Conservation (phyloP, 208 protist genomes). For the Trypanosoma boissoni region DNA sequence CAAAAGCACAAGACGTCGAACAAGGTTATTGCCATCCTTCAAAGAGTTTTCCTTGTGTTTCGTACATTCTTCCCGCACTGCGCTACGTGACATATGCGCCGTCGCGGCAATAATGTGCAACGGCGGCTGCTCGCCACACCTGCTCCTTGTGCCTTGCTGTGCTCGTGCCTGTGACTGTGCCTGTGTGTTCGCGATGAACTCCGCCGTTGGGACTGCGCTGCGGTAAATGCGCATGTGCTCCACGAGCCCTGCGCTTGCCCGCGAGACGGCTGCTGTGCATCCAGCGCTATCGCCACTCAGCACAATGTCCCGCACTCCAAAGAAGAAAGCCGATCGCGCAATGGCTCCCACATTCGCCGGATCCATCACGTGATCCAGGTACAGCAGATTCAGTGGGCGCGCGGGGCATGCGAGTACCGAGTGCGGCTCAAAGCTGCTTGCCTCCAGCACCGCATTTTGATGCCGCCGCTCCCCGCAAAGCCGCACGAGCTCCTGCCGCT, state of each 20-base stretch:
- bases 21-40: background rate
- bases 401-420: slow-evolving; percentile 17
- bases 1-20: slow-evolving; percentile 48
- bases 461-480: slow-evolving; percentile 80
- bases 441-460: slow-evolving; percentile 81
- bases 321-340: slow-evolving; percentile 69
- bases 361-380: slow-evolving; percentile 76
- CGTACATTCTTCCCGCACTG: background rate
- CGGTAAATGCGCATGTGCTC: slow-evolving; percentile 67
- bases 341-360: slow-evolving; percentile 75
- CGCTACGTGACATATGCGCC: background rate
- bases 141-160: too few species aligned
- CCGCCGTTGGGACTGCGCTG: slow-evolving; percentile 25
- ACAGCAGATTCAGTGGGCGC: slow-evolving; percentile 29
- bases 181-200: slow-evolving; percentile 36
- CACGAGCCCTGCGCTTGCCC: slow-evolving; percentile 69
- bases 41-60: background rate
- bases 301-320: slow-evolving; percentile 59
- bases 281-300: slow-evolving; percentile 51
- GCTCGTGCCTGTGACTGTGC: slow-evolving; percentile 9
- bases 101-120: too few species aligned
- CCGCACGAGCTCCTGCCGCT: slow-evolving; percentile 58
- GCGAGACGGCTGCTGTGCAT: slow-evolving; percentile 69
- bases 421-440: slow-evolving; percentile 35
- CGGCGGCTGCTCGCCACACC: too few species aligned